Percentiles rank a stretch among this genome's conserved stretches.
phyloP scores from a whole-genome alignment of 306 rosid genomes.

The Dalbergia cochinchinensis region DNA sequence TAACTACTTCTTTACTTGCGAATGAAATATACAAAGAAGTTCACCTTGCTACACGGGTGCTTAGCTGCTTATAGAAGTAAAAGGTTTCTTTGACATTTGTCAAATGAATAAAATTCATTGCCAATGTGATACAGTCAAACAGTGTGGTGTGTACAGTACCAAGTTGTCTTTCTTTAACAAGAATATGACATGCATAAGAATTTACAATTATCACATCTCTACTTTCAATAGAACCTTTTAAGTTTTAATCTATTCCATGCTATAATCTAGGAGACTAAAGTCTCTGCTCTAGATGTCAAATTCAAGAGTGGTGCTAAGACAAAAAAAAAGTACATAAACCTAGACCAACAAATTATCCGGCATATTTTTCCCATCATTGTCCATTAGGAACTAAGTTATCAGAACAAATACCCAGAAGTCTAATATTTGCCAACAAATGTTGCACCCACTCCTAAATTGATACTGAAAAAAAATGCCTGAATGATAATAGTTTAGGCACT shows the following conservation, averaged over 20 bases:
- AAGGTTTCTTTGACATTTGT: background rate
- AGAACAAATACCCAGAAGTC: constrained; percentile 11
- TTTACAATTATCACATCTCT: background rate
- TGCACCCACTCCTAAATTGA: constrained; percentile 22
- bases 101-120: background rate
- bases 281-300: background rate
- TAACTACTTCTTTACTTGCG: background rate
- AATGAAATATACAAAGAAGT: too few relatives aligned
- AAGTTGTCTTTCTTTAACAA: too few relatives aligned
- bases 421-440: background rate
- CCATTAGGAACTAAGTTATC: background rate
- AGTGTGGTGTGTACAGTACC: background rate
- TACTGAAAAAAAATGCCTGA: background rate
- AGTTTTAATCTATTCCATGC: too few relatives aligned
- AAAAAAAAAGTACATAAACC: constrained; percentile 1
- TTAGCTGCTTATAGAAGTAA: background rate
- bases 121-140: background rate
- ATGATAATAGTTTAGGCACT: background rate
- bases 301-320: background rate
- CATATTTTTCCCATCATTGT: background rate
- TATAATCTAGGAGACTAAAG: too few relatives aligned
- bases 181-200: background rate
- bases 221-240: background rate
- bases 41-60: too few relatives aligned
- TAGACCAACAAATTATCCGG: background rate